Evolutionary conservation across 2,329 filamentous ascomycete genomes (phyloP).

Genomic region (Macrophomina tecta): DNA sequence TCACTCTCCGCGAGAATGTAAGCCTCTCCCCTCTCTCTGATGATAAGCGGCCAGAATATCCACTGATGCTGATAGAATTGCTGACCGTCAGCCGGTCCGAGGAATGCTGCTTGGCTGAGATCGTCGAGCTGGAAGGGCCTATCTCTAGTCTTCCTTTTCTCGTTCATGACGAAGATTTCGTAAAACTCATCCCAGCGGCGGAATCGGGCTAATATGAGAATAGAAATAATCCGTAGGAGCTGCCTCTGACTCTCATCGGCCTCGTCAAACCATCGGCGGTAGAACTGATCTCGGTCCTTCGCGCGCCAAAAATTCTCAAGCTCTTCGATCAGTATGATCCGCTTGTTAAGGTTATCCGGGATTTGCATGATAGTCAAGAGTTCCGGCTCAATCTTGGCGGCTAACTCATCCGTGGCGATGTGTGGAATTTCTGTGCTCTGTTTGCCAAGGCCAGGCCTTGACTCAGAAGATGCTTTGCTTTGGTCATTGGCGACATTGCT

Average conservation of each 20-base stretch:
- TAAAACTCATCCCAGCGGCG: constrained; percentile 19
- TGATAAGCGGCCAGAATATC: constrained; percentile 26
- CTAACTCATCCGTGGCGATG: too few relatives aligned
- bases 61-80: constrained; percentile 20
- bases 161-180: constrained; percentile 19
- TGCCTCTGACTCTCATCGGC: neutral
- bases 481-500: too few relatives aligned
- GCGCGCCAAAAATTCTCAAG: neutral
- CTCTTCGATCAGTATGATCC: neutral
- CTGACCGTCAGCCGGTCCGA: neutral
- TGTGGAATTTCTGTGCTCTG: too few relatives aligned
- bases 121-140: constrained; percentile 10
- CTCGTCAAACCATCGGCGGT: constrained; percentile 3
- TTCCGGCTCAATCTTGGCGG: neutral
- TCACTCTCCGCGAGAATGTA: neutral
- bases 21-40: constrained; percentile 5
- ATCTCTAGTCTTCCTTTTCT: neutral
- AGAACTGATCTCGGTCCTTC: constrained; percentile 5
- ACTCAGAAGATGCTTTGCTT: too few relatives aligned
- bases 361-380: neutral
- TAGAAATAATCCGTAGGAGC: constrained; percentile 18
- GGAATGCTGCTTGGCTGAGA: constrained; percentile 1
- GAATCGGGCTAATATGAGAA: constrained; percentile 18
- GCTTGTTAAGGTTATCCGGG: neutral
- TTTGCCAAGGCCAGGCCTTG: too few relatives aligned